phyloP scores from a whole-genome alignment of 2,329 filamentous ascomycete genomes.

The Emmonsiellopsis sp. region DNA sequence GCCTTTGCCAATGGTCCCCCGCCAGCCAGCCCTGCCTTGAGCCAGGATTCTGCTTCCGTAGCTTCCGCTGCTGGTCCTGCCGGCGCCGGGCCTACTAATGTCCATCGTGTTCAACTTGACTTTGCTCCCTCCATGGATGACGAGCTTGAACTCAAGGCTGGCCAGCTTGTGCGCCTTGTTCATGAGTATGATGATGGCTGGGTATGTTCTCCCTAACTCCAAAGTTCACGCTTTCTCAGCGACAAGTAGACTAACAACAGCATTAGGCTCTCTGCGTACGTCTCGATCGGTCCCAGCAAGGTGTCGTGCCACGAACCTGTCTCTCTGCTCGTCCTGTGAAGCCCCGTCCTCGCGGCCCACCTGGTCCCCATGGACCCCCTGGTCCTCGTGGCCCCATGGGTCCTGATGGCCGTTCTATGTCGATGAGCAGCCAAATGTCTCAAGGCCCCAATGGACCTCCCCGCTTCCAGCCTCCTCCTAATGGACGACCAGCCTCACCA shows the following conservation, averaged over 20 bases:
- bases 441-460: slow-evolving; percentile 12
- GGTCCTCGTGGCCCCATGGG: slow-evolving; percentile 25
- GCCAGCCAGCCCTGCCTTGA: slow-evolving; percentile 17
- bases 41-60: slow-evolving; percentile 34
- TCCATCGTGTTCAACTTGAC: slow-evolving; percentile 89
- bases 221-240: neutral
- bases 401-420: slow-evolving; percentile 22
- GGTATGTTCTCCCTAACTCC: slow-evolving; percentile 49
- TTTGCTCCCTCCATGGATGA: slow-evolving; percentile 90
- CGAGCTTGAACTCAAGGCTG: slow-evolving; percentile 71
- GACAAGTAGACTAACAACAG: neutral
- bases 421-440: slow-evolving; percentile 17
- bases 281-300: slow-evolving; percentile 82
- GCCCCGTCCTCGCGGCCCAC: slow-evolving; percentile 51
- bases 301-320: slow-evolving; percentile 88
- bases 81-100: slow-evolving; percentile 48
- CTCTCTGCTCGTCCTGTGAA: slow-evolving; percentile 87
- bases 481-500: slow-evolving; percentile 21
- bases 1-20: slow-evolving; percentile 9
- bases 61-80: slow-evolving; percentile 52
- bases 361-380: slow-evolving; percentile 22
- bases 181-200: slow-evolving; percentile 98
- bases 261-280: slow-evolving; percentile 77
- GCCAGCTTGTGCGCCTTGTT: slow-evolving; percentile 76
- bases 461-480: slow-evolving; percentile 11